Percentiles rank a stretch among this genome's conserved stretches.
Conservation (phyloP, 2,329 filamentous ascomycete genomes). For the Myriosclerotinia duriaeana region DNA sequence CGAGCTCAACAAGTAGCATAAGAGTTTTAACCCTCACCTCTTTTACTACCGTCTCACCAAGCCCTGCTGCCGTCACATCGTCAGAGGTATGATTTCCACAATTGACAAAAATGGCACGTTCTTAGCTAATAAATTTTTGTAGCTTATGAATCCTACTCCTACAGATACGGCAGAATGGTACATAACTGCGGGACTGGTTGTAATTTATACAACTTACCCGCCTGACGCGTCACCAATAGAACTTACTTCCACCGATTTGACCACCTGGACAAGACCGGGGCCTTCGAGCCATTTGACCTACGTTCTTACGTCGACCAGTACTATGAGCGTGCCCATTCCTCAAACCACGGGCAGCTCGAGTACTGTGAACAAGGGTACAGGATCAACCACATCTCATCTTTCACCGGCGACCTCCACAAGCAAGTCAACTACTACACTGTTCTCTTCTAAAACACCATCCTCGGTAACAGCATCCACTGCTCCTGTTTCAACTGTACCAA, state of each 20-base stretch:
- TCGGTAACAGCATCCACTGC: background rate
- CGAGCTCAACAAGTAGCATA: background rate
- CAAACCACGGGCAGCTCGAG: background rate
- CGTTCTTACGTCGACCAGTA: background rate
- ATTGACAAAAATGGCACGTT: background rate
- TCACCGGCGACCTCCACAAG: background rate
- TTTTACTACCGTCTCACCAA: background rate
- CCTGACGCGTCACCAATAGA: background rate
- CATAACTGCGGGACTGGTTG: background rate
- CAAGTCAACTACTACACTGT: background rate
- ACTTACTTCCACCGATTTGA: background rate
- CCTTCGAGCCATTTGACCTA: background rate
- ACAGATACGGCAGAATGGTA: background rate
- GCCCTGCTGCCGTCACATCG: background rate
- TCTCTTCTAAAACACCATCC: background rate
- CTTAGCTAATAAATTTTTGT: background rate
- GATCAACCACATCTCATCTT: background rate
- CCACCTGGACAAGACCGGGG: background rate
- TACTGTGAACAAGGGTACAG: background rate
- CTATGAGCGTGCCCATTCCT: background rate
- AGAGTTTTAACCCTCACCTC: constrained; percentile 4
- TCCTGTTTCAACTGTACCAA: no score
- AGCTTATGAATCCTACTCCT: background rate
- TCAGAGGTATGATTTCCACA: constrained; percentile 3
- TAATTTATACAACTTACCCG: constrained; percentile 5